Evolutionary conservation across 2,329 filamentous ascomycete species (phyloP).

Genomic region (Aureobasidium namibiae): DNA sequence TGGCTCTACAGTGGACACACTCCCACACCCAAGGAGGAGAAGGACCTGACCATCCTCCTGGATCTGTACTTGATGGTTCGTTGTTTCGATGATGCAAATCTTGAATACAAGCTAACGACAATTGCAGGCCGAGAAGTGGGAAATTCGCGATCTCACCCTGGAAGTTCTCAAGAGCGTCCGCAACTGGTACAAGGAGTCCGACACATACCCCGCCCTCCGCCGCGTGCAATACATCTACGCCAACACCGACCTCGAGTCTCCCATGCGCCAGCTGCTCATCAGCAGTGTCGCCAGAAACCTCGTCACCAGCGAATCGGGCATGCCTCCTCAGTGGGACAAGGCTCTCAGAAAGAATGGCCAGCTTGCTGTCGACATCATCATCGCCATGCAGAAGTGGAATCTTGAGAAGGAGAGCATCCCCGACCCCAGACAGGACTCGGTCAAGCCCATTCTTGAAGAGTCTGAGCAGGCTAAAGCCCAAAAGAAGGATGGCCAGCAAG

Average conservation of each 20-base stretch:
- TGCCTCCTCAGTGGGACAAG: slow-evolving; percentile 47
- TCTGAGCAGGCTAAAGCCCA: slow-evolving; percentile 19
- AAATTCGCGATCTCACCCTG: slow-evolving; percentile 38
- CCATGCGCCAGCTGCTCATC: slow-evolving; percentile 44
- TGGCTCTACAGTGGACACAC: slow-evolving; percentile 46
- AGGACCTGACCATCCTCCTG: slow-evolving; percentile 42
- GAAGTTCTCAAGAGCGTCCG: slow-evolving; percentile 44
- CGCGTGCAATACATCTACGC: slow-evolving; percentile 46
- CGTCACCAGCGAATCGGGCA: slow-evolving; percentile 37
- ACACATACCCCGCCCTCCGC: slow-evolving; percentile 44
- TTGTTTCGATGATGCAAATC: neutral
- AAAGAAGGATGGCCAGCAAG: slow-evolving; percentile 19
- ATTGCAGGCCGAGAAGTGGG: slow-evolving; percentile 37
- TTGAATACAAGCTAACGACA: neutral
- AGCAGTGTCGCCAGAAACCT: slow-evolving; percentile 42
- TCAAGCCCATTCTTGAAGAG: slow-evolving; percentile 30
- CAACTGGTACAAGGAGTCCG: slow-evolving; percentile 44
- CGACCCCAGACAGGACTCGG: slow-evolving; percentile 39
- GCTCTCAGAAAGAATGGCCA: slow-evolving; percentile 47
- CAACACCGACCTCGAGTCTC: slow-evolving; percentile 39
- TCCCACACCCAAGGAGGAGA: slow-evolving; percentile 41
- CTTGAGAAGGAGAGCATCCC: slow-evolving; percentile 42
- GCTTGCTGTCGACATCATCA: slow-evolving; percentile 47
- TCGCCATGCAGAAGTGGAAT: slow-evolving; percentile 46
- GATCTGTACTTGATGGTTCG: slow-evolving; percentile 45